These are phyloP conservation scores for Dalbergia cochinchinensis DNA, from an alignment of 306 rosid genomes.

Conservation along the genomic window DNA sequence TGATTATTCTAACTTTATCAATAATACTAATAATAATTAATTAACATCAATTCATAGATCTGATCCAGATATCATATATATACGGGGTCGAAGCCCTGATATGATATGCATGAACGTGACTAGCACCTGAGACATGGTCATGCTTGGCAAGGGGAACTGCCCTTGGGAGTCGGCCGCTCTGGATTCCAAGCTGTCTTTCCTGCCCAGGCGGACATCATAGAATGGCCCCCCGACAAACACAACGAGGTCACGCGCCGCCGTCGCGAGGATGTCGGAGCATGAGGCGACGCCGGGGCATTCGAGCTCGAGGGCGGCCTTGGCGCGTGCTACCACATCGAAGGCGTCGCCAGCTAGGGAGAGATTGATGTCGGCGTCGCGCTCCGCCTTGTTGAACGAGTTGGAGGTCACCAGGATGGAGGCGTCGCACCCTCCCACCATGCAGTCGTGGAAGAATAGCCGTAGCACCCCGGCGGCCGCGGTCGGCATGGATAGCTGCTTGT, in stretches of 20 bases:
- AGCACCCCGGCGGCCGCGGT: constrained; percentile 39
- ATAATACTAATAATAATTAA: too few species aligned
- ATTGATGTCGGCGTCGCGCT: constrained; percentile 56
- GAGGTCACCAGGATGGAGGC: constrained; percentile 61
- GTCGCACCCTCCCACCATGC: constrained; percentile 60
- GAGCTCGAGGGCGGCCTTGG: constrained; percentile 53
- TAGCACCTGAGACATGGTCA: constrained; percentile 45
- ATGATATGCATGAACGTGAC: too few species aligned
- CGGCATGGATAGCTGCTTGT: constrained; percentile 44
- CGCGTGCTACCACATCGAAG: constrained; percentile 51
- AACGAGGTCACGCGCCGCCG: constrained; percentile 49
- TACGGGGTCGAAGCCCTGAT: too few species aligned
- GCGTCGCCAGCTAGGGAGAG: constrained; percentile 57
- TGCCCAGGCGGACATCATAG: constrained; percentile 43
- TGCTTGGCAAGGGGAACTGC: constrained; percentile 43
- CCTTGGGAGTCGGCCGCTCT: not conserved
- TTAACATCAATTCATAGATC: too few species aligned
- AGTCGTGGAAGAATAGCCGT: constrained; percentile 66
- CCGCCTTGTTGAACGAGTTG: constrained; percentile 41
- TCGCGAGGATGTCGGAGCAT: constrained; percentile 57
- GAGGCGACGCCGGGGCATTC: constrained; percentile 58
- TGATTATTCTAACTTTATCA: too few species aligned
- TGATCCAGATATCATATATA: too few species aligned
- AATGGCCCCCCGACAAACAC: constrained; percentile 53
- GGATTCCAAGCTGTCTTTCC: constrained; percentile 54